Evolutionary conservation across 1,284 basidiomycete species (phyloP), one percentile per base, ranked within the genome.

Genomic region (Sporisorium iseilematis-ciliati): DNA sequence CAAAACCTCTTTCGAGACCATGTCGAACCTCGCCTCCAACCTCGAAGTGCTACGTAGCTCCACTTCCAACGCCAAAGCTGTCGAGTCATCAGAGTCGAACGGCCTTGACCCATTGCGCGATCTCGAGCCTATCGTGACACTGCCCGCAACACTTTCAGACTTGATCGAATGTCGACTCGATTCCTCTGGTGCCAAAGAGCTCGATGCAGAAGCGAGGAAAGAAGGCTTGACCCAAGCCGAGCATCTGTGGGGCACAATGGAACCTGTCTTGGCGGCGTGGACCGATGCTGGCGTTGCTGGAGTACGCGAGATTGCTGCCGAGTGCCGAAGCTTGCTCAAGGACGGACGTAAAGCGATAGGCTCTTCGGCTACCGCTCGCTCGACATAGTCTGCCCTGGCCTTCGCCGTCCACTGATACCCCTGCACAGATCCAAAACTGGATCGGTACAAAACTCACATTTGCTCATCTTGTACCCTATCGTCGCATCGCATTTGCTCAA

Each of bases 251-350:
- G 72, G 76, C 3, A 71, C 66, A 2, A 68, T 75, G 69, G 78
- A 79, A 57, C 62, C 71, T 5, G 78, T 80, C 1, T 54, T 81
- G 14, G 75, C 78, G 7, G 69, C 70, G 0, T 81, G 79, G 79
- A 69, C 65, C 3, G 75, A 78, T 40, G 75, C 72, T 0, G 79
- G 79, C 11, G 75, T 81, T 11, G 20, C 54, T 12, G 79, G 79
- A 1, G 68, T 77, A 2, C 61, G 68, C 33, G 78, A 78, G 31
- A 75, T 81, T 18, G 68, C 74, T n/a, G 64, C 65, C 18, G 78
- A 79, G 31, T 80, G 79, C 41, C 62, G 78, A 5, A 42, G 55
- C 7, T 54, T 81, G 14, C 72, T 81, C 57, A 77, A 76, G 33
- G 70, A 80, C 8, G 74, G 65, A 6, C 60, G 74, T 2, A 76